Conservation (phyloP, 305 asterid species). For the Plantago lanceolata region DNA sequence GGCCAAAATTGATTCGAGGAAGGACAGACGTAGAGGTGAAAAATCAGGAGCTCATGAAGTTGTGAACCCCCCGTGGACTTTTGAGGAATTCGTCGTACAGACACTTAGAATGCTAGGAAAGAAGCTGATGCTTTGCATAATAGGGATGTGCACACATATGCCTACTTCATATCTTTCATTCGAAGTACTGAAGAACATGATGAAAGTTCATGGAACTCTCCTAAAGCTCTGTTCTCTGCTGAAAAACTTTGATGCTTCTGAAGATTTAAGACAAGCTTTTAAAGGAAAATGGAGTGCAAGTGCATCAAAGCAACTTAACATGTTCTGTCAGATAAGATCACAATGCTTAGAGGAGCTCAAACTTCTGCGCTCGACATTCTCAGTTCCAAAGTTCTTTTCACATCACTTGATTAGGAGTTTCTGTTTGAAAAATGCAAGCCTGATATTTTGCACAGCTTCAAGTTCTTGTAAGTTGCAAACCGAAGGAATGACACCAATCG, state of each 20-base stretch:
- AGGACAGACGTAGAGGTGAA: constrained; percentile 11
- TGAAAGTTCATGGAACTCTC: constrained; percentile 23
- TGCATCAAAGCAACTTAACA: constrained; percentile 14
- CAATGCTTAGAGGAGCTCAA: constrained; percentile 32
- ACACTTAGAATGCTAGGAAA: constrained; percentile 17
- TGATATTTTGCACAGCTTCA: constrained; percentile 65
- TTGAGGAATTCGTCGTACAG: constrained; percentile 42
- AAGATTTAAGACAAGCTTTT: not conserved
- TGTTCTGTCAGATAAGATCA: constrained; percentile 9
- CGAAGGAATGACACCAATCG: constrained; percentile 31
- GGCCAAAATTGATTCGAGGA: constrained; percentile 8
- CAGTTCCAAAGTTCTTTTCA: constrained; percentile 24
- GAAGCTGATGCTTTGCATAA: not conserved
- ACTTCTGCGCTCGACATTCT: constrained; percentile 17
- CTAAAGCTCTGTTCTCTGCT: constrained; percentile 2
- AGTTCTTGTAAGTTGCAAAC: constrained; percentile 43
- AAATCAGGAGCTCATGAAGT: not conserved
- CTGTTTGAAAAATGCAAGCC: constrained; percentile 38
- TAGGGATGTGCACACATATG: not conserved
- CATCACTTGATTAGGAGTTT: constrained; percentile 24
- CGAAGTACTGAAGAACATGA: constrained; percentile 28
- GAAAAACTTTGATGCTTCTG: not conserved
- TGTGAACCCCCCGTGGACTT: constrained; percentile 12
- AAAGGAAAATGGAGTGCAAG: not conserved
- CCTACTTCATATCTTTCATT: constrained; percentile 19